These are phyloP conservation scores for Pharnaceum exiguum DNA, from an alignment of 148 eudicot species.

Conservation along the genomic window DNA sequence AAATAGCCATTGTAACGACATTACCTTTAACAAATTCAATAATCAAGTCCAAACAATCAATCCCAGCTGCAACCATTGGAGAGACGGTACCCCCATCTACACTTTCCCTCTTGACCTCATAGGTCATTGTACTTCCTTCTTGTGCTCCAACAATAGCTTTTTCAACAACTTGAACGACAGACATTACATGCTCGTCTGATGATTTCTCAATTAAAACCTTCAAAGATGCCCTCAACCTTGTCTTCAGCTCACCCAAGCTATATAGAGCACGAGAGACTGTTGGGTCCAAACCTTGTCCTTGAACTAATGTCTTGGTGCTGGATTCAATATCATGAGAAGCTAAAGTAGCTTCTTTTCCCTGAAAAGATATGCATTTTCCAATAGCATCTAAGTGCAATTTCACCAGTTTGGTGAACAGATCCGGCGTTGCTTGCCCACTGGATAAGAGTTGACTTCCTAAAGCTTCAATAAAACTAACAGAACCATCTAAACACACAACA, in stretches of 20 bases:
- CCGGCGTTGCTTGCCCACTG: constrained; percentile 35
- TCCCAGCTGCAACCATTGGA: constrained; percentile 67
- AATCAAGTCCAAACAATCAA: constrained; percentile 79
- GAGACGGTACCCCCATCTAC: constrained; percentile 63
- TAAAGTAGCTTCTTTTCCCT: constrained; percentile 66
- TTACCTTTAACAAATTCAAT: constrained; percentile 83
- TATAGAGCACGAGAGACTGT: constrained; percentile 19
- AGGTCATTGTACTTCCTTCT: constrained; percentile 42
- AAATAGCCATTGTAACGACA: neutral
- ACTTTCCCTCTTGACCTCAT: constrained; percentile 48
- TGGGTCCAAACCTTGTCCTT: constrained; percentile 23
- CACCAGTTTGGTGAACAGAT: constrained; percentile 46
- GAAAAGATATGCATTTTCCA: constrained; percentile 83
- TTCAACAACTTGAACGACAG: constrained; percentile 58
- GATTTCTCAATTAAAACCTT: constrained; percentile 47
- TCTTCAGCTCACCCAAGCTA: constrained; percentile 52
- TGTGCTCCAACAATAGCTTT: constrained; percentile 61
- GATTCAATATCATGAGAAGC: constrained; percentile 72
- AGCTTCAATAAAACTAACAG: constrained; percentile 66
- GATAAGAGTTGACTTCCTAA: constrained; percentile 50
- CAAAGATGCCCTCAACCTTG: constrained; percentile 64
- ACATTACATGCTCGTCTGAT: constrained; percentile 51
- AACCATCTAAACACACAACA: constrained; percentile 68
- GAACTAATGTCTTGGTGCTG: constrained; percentile 40
- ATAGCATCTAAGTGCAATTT: constrained; percentile 62